Conservation (phyloP, 2,329 filamentous ascomycete species). For the Hyphodiscus sp. region DNA sequence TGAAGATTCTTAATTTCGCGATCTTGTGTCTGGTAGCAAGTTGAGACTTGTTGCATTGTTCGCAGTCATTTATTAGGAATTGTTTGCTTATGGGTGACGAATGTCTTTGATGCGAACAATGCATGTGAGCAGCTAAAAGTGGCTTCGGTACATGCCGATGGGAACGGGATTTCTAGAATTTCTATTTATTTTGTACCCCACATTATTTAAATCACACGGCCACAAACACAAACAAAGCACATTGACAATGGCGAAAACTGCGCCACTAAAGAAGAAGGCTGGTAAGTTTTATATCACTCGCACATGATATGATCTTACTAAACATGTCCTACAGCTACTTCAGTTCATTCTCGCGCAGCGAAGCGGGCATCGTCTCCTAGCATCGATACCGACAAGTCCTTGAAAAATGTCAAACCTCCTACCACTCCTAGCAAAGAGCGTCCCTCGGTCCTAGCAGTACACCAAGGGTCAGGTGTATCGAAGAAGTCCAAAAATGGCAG, state of each 20-base stretch:
- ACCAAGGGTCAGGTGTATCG: slow-evolving; percentile 58
- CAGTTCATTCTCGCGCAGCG: slow-evolving; percentile 67
- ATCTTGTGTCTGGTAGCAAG: neutral
- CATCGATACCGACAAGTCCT: slow-evolving; percentile 65
- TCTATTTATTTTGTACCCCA: neutral
- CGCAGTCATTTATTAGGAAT: neutral
- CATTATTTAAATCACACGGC: neutral
- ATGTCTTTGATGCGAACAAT: neutral
- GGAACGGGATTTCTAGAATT: neutral
- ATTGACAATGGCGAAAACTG: slow-evolving; percentile 30
- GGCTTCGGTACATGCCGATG: neutral
- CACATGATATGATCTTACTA: neutral
- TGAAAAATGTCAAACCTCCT: slow-evolving; percentile 53
- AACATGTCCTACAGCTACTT: slow-evolving; percentile 35
- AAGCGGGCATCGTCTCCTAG: slow-evolving; percentile 65
- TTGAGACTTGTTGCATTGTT: neutral
- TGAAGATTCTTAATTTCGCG: neutral
- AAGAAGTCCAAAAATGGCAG: slow-evolving; percentile 58
- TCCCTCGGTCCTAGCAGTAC: slow-evolving; percentile 63
- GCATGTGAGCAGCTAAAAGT: neutral
- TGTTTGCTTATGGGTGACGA: neutral
- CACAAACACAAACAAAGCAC: neutral
- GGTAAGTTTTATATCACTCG: slow-evolving; percentile 12
- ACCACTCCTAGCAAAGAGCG: slow-evolving; percentile 42
- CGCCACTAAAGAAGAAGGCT: slow-evolving; percentile 27